A percentile compares a stretch with the other conserved stretches of the same genome.
Evolutionary conservation across 2,329 filamentous ascomycete species (phyloP).

Genomic region (Monilinia polystroma): DNA sequence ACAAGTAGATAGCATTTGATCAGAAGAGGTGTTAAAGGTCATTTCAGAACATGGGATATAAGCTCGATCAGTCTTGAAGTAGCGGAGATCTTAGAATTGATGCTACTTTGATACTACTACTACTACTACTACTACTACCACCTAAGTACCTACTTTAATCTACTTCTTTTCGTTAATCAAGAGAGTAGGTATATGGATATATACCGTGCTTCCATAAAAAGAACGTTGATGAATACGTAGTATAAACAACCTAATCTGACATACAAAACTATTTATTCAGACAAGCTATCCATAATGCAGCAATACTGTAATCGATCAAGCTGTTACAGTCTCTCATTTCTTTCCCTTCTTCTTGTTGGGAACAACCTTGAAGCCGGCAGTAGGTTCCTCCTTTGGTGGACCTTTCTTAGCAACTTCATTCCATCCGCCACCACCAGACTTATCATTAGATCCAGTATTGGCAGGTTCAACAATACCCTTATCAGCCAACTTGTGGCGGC

Average conservation of each 20-base stretch:
- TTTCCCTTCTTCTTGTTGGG: conserved; percentile 89
- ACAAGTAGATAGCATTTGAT: neutral
- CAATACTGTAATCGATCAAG: conserved; percentile 32
- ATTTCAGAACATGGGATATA: neutral
- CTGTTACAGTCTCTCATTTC: conserved; percentile 50
- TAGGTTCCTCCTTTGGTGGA: conserved; percentile 45
- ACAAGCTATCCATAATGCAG: conserved; percentile 29
- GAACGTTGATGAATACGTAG: neutral
- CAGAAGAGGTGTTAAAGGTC: neutral
- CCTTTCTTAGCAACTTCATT: conserved; percentile 97
- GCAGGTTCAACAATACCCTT: conserved; percentile 79
- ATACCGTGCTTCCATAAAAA: neutral
- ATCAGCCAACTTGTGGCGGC: conserved; percentile 88
- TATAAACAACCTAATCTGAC: conserved; percentile 5
- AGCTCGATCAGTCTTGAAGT: neutral
- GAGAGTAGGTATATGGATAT: neutral
- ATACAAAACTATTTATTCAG: conserved; percentile 28
- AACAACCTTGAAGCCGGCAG: conserved; percentile 79
- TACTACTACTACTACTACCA: neutral
- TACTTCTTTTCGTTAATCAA: neutral
- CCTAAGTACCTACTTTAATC: neutral
- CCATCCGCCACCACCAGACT: conserved; percentile 80
- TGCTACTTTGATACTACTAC: neutral
- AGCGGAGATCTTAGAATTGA: neutral
- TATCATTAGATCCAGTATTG: conserved; percentile 51